Percentiles rank a stretch among this genome's conserved stretches.
These are phyloP conservation scores for Pythium phragmitis DNA, from an alignment of 352 stramenopile species.

Conservation along the genomic window DNA sequence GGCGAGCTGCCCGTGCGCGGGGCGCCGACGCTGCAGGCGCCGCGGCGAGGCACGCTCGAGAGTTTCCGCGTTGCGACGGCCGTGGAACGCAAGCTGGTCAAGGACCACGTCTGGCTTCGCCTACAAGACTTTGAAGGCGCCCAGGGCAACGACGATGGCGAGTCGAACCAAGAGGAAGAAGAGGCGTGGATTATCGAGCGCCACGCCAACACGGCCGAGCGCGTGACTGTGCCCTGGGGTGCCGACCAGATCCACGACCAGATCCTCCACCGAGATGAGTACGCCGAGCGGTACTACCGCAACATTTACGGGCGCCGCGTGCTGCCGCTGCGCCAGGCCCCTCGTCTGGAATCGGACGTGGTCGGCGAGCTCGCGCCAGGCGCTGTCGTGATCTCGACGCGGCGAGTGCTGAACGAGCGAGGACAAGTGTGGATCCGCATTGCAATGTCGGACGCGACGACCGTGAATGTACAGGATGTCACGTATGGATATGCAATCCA, in stretches of 20 bases:
- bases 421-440: conserved; percentile 73
- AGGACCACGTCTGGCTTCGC: conserved; percentile 71
- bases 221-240: conserved; percentile 59
- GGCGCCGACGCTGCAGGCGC: conserved; percentile 62
- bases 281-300: conserved; percentile 61
- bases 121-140: conserved; percentile 25
- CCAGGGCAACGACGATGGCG: conserved; percentile 15
- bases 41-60: conserved; percentile 45
- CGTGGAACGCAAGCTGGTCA: conserved; percentile 67
- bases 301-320: conserved; percentile 61
- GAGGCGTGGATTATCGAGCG: conserved; percentile 78
- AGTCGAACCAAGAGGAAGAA: conserved; percentile 17
- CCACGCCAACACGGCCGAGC: conserved; percentile 67
- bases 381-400: conserved; percentile 48
- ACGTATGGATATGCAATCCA: conserved; percentile 74
- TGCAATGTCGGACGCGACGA: conserved; percentile 25
- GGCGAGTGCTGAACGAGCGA: conserved; percentile 48
- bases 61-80: conserved; percentile 55
- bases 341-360: conserved; percentile 49
- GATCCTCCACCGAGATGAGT: conserved; percentile 19
- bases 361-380: conserved; percentile 56
- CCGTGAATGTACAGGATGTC: conserved; percentile 36
- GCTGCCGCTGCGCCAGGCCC: conserved; percentile 48
- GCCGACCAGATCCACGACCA: conserved; percentile 34
- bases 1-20: conserved; percentile 64